Percentiles rank a stretch among this genome's conserved stretches.
Conservation (phyloP, 2,329 filamentous ascomycete species). For the Thielaviopsis euricoi region DNA sequence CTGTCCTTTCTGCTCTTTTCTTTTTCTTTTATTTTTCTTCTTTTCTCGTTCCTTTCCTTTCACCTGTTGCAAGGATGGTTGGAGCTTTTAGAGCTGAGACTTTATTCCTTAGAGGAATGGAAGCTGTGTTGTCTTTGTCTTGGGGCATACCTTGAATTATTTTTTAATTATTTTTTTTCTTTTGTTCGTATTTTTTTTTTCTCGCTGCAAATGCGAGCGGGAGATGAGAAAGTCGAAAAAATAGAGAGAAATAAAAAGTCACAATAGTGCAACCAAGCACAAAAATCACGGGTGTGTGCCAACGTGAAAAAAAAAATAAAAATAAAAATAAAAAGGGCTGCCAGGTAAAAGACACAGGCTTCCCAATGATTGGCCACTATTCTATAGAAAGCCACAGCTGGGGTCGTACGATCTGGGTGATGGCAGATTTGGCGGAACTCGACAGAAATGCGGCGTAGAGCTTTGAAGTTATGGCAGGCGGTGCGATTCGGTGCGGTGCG, state of each 20-base stretch:
- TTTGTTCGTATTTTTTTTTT: background rate
- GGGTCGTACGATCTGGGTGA: background rate
- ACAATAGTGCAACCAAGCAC: background rate
- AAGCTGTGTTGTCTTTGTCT: too few relatives aligned
- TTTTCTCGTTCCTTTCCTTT: too few relatives aligned
- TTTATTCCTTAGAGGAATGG: background rate
- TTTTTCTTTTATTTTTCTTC: too few relatives aligned
- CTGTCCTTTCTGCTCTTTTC: too few relatives aligned
- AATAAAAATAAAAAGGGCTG: too few relatives aligned
- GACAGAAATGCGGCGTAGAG: background rate
- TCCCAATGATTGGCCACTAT: background rate
- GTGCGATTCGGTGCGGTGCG: too few relatives aligned
- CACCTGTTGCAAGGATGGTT: background rate
- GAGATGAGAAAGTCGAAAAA: too few relatives aligned
- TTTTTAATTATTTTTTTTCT: background rate
- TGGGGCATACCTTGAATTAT: background rate
- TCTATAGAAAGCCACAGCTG: background rate
- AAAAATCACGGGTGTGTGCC: background rate
- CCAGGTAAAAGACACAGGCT: background rate
- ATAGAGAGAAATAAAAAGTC: background rate
- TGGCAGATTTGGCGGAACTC: background rate
- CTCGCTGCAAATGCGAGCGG: too few relatives aligned
- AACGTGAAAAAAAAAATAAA: background rate
- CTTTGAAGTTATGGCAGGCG: background rate
- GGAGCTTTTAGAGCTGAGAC: background rate